These are phyloP conservation scores for Botryobasidium botryosum DNA, from an alignment of 768 basidiomycete genomes.

Conservation along the genomic window DNA sequence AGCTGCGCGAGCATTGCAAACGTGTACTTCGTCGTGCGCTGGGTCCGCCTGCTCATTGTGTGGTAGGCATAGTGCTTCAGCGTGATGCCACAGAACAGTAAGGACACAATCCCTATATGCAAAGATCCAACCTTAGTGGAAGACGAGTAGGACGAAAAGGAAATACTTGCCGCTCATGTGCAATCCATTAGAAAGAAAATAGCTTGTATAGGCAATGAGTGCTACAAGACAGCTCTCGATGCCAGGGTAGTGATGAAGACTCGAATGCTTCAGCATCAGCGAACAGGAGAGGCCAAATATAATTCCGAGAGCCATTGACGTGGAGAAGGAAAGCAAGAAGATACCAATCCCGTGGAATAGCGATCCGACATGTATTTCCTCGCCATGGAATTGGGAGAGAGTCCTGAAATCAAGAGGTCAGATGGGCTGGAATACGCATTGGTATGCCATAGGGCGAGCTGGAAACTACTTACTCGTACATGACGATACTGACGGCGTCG, in stretches of 20 bases:
- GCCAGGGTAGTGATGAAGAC: constrained; percentile 68
- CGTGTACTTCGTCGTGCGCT: constrained; percentile 87
- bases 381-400: constrained; percentile 77
- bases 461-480: constrained; percentile 97
- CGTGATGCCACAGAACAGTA: constrained; percentile 97
- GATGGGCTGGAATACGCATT: background rate
- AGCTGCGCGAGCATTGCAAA: constrained; percentile 88
- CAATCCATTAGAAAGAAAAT: constrained; percentile 96
- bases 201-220: constrained; percentile 87
- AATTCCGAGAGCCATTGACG: constrained; percentile 89
- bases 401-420: constrained; percentile 36
- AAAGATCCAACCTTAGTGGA: background rate
- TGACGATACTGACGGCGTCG: constrained; percentile 98
- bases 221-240: constrained; percentile 96
- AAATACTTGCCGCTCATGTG: constrained; percentile 41
- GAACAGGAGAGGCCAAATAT: constrained; percentile 82
- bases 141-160: background rate
- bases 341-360: constrained; percentile 96
- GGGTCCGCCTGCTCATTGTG: constrained; percentile 92
- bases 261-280: constrained; percentile 86
- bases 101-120: constrained; percentile 92
- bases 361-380: constrained; percentile 64
- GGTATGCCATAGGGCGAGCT: background rate
- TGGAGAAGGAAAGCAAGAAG: constrained; percentile 87
- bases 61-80: constrained; percentile 99